A percentile compares a stretch with the other conserved stretches of the same genome.
Evolutionary conservation across 2,329 filamentous ascomycete species (phyloP).

Genomic region (Claviceps purpurea): DNA sequence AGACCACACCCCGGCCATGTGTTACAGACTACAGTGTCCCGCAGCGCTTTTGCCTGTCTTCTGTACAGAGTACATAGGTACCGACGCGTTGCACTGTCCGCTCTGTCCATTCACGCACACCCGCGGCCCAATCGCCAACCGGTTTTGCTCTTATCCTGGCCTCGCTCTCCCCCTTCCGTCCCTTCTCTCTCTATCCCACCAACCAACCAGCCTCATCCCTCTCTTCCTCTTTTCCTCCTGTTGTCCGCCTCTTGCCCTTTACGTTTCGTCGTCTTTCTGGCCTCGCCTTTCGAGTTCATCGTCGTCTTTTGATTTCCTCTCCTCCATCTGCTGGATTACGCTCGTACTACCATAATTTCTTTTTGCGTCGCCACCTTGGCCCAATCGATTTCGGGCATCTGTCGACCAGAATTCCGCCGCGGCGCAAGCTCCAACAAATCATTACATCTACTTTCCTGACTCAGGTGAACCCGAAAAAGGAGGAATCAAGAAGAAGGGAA

Average conservation of each 20-base stretch:
- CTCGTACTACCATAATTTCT: not conserved
- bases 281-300: constrained; percentile 15
- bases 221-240: constrained; percentile 1
- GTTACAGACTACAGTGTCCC: too few relatives aligned
- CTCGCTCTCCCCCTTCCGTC: constrained; percentile 6
- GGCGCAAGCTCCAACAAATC: not conserved
- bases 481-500: not conserved
- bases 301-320: constrained; percentile 4
- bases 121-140: constrained; percentile 6
- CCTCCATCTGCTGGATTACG: not conserved
- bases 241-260: constrained; percentile 10
- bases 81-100: not conserved
- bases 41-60: not conserved
- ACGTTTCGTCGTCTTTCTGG: constrained; percentile 4
- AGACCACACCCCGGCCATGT: too few relatives aligned
- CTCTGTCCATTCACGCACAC: not conserved
- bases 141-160: constrained; percentile 10
- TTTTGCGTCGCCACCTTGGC: constrained; percentile 2
- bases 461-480: not conserved
- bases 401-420: not conserved
- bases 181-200: constrained; percentile 6
- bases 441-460: not conserved
- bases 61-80: not conserved
- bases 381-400: constrained; percentile 3
- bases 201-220: not conserved